phyloP scores from a whole-genome alignment of 73 alveolate species.

The Paramecium tetraurelia region DNA sequence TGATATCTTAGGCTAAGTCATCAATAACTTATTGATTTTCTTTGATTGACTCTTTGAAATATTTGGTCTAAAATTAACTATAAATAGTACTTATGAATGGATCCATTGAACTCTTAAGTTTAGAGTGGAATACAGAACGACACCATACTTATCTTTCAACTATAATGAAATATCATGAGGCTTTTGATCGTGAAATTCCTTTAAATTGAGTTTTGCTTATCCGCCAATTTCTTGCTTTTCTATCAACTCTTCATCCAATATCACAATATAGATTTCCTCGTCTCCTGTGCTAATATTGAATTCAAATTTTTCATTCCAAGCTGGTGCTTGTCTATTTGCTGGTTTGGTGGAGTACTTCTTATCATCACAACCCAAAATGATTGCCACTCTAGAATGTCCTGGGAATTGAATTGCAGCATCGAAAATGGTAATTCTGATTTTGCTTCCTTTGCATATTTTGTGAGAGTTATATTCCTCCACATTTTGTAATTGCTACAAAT shows the following conservation, averaged over 20 bases:
- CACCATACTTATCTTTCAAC: constrained; percentile 10
- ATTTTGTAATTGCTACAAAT: not conserved
- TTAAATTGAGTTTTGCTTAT: not conserved
- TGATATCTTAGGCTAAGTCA: not conserved
- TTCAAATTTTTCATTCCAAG: not conserved
- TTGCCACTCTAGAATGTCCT: not conserved
- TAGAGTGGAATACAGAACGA: not conserved
- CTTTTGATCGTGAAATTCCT: constrained; percentile 15
- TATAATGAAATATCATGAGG: not conserved
- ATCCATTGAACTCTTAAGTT: constrained; percentile 5
- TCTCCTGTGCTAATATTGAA: not conserved
- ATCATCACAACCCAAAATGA: constrained; percentile 9
- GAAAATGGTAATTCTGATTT: not conserved
- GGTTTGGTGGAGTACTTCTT: not conserved
- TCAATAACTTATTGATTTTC: not conserved
- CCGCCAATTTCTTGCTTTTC: constrained; percentile 35
- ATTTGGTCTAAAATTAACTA: not conserved
- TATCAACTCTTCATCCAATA: constrained; percentile 26
- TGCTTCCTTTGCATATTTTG: not conserved
- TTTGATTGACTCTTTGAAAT: not conserved
- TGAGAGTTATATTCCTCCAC: not conserved
- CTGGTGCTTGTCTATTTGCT: not conserved
- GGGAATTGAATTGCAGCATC: not conserved
- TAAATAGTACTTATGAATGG: not conserved
- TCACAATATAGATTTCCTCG: not conserved